Evolutionary conservation across 2,329 filamentous ascomycete species (phyloP), one percentile per base, ranked within the genome.

Genomic region (Fusarium globosum): DNA sequence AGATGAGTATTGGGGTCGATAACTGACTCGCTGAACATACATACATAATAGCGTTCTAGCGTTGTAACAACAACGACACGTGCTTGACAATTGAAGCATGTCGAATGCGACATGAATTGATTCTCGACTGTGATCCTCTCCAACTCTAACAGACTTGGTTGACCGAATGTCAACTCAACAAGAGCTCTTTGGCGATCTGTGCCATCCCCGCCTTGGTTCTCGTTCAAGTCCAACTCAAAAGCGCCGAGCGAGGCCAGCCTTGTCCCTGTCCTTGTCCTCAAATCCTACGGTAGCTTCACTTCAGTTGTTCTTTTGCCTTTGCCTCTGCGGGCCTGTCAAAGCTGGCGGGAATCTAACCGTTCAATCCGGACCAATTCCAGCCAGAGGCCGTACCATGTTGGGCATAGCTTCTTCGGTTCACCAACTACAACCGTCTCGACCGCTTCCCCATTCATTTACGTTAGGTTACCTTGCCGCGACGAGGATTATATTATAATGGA

Each of bases 331-430:
- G 53, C 58, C 64, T 76, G 75, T 74, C 72, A 71, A 70, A 72
- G 30, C 67, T 58, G 61, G 59, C 76, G 76, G 76, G 66, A 55
- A 75, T 74, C 76, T 74, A 76, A 67, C 76, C 76, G 76, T 57
- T 39, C 48, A 64, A 52, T 23, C 72, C 70, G 70, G 52, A 38
- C 69, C 65, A 59, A 61, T 65, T 58, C 35, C 51, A 61, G 61
- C 67, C 59, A 71, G 64, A 60, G 39, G 56, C 55, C 61, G 49
- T 48, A 28, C 75, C 73, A 56, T 42, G 57, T 76, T 74, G 38
- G 75, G 73, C 21, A 74, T 77, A 74, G 73, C 57, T 59, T 46
- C 52, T 43, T 74, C 59, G 69, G 65, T 23, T 43, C 59, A 67
- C 53, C 64, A 74, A 62, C 66, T 58, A 65, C 28, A 61, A 65